phyloP scores from a whole-genome alignment of 2,329 filamentous ascomycete species.

The Talaromyces albobiverticillius region DNA sequence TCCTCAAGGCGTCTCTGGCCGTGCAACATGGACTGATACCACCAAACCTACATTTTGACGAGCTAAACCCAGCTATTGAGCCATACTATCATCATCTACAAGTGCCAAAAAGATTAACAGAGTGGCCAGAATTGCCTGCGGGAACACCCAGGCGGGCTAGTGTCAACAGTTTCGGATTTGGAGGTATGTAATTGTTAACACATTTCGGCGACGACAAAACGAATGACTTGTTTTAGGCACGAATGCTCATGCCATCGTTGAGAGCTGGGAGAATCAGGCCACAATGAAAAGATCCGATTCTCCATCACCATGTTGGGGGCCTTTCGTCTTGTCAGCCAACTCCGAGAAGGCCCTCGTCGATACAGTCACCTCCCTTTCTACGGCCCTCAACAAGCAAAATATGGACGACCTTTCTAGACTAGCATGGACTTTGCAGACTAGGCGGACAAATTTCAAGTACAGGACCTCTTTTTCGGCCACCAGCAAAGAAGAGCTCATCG shows the following conservation, averaged over 20 bases:
- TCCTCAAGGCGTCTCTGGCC: slow-evolving; percentile 29
- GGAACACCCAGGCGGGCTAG: slow-evolving; percentile 18
- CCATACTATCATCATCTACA: slow-evolving; percentile 25
- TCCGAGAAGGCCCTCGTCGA: neutral
- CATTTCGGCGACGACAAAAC: too few species aligned
- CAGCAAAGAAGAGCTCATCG: neutral
- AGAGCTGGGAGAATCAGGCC: slow-evolving; percentile 6
- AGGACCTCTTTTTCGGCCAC: neutral
- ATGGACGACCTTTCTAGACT: slow-evolving; percentile 1
- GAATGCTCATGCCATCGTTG: slow-evolving; percentile 31
- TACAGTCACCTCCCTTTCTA: neutral
- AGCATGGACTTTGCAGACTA: slow-evolving; percentile 12
- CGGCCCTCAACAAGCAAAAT: neutral
- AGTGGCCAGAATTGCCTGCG: slow-evolving; percentile 18
- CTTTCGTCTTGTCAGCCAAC: slow-evolving; percentile 5
- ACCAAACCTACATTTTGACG: slow-evolving; percentile 25
- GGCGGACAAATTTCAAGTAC: neutral
- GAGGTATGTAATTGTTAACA: too few species aligned
- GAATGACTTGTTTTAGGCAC: too few species aligned
- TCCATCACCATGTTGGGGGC: neutral
- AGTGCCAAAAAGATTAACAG: slow-evolving; percentile 17
- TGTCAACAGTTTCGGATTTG: too few species aligned
- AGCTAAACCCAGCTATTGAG: slow-evolving; percentile 24
- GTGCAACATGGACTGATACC: slow-evolving; percentile 33
- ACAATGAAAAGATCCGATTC: neutral